phyloP scores from a whole-genome alignment of 2,329 filamentous ascomycete genomes.

The Albophoma yamanashiensis region DNA sequence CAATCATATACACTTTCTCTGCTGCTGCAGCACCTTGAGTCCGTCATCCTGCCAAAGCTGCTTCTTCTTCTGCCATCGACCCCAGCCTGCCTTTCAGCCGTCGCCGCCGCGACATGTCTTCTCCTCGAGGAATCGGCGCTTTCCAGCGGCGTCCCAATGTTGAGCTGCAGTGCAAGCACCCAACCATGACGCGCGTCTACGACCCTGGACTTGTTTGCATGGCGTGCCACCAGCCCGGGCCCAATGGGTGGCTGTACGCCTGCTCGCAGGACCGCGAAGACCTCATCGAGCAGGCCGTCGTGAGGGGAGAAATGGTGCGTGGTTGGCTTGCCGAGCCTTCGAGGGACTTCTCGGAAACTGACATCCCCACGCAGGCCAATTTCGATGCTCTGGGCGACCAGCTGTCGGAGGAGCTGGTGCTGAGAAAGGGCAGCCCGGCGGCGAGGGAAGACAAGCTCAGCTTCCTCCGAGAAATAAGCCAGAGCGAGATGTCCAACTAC shows the following conservation, averaged over 20 bases:
- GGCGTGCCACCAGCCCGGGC: conserved; percentile 42
- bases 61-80: neutral
- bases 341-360: neutral
- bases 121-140: conserved; percentile 1
- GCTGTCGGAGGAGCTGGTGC: conserved; percentile 20
- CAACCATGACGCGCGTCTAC: conserved; percentile 57
- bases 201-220: conserved; percentile 41
- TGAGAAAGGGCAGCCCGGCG: conserved; percentile 28
- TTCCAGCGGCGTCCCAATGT: conserved; percentile 10
- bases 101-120: conserved; percentile 1
- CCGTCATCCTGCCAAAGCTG: neutral
- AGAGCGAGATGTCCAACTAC: conserved; percentile 32
- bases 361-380: conserved; percentile 10
- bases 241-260: conserved; percentile 62
- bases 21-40: neutral
- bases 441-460: conserved; percentile 30
- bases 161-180: conserved; percentile 48
- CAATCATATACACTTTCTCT: neutral
- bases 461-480: conserved; percentile 32
- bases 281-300: conserved; percentile 19
- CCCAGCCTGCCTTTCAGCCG: neutral
- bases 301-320: conserved; percentile 10
- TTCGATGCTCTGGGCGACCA: conserved; percentile 24
- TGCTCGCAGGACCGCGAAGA: conserved; percentile 56
- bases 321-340: neutral